phyloP scores from a whole-genome alignment of 2,329 filamentous ascomycete genomes.

The Allantophomopsis lycopodina region DNA sequence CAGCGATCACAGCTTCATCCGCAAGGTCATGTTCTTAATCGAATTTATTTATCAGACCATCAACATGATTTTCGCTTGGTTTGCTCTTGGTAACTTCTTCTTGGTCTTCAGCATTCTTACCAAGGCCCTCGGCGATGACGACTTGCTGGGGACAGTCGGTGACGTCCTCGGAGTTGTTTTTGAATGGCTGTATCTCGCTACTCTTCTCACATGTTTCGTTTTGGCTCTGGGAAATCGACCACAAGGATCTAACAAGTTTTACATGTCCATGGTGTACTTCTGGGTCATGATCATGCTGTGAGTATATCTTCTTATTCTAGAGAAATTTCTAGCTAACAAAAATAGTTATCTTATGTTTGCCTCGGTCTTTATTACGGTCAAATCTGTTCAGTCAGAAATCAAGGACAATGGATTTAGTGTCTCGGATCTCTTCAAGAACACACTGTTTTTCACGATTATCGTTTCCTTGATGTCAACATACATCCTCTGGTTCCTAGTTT shows the following conservation, averaged over 20 bases:
- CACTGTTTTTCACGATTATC: constrained; percentile 85
- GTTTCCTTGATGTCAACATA: constrained; percentile 88
- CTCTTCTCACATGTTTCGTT: constrained; percentile 88
- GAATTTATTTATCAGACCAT: constrained; percentile 92
- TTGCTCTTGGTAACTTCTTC: constrained; percentile 97
- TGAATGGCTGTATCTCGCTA: constrained; percentile 90
- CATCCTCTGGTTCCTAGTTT: constrained; percentile 82
- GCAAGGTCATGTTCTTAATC: constrained; percentile 81
- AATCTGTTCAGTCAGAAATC: constrained; percentile 64
- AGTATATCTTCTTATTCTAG: constrained; percentile 20
- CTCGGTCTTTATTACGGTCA: constrained; percentile 85
- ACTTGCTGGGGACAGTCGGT: constrained; percentile 64
- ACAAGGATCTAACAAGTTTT: constrained; percentile 83
- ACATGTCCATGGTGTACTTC: constrained; percentile 97
- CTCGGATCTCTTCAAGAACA: constrained; percentile 66
- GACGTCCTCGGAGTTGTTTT: constrained; percentile 79
- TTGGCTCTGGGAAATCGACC: constrained; percentile 88
- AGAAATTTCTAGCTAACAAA: constrained; percentile 3
- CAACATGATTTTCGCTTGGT: constrained; percentile 98
- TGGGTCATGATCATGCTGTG: constrained; percentile 92
- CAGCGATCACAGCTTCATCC: constrained; percentile 73
- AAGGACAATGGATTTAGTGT: constrained; percentile 50
- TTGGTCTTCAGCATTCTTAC: constrained; percentile 96
- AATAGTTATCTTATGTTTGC: constrained; percentile 80
- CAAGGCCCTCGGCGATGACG: constrained; percentile 57